Conservation (phyloP, 495 filamentous ascomycete species). For the Aspergillus avenaceus region DNA sequence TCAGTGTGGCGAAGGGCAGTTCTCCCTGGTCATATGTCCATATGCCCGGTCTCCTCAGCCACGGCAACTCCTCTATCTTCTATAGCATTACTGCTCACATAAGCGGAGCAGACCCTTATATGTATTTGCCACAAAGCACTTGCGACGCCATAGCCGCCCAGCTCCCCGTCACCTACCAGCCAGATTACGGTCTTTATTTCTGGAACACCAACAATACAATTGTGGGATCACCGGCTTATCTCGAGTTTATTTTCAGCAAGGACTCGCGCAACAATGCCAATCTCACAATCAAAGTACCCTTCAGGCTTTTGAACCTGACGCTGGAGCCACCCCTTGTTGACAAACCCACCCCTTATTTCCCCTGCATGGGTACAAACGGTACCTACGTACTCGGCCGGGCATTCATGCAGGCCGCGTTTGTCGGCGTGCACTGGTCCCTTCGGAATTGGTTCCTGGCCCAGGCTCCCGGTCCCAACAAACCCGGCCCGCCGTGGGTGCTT, state of each 20-base stretch:
- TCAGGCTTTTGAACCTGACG: conserved; percentile 50
- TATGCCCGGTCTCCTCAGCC: conserved; percentile 31
- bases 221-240: conserved; percentile 41
- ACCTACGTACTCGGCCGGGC: conserved; percentile 45
- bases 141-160: conserved; percentile 44
- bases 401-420: conserved; percentile 55
- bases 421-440: conserved; percentile 45
- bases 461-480: conserved; percentile 5
- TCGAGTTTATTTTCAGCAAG: conserved; percentile 46
- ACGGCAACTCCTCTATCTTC: conserved; percentile 26
- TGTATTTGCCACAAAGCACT: conserved; percentile 45
- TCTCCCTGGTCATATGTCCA: too few relatives aligned
- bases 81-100: conserved; percentile 22
- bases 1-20: conserved; percentile 36
- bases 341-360: conserved; percentile 45
- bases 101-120: conserved; percentile 41
- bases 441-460: conserved; percentile 12
- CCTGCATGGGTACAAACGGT: conserved; percentile 34
- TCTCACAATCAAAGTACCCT: conserved; percentile 50
- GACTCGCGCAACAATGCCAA: conserved; percentile 22
- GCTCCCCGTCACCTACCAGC: conserved; percentile 42
- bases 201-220: conserved; percentile 47
- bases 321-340: conserved; percentile 43
- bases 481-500: background rate
- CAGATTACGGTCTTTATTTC: conserved; percentile 39